Evolutionary conservation across 495 filamentous ascomycete species (phyloP), one percentile per base, ranked within the genome.

Genomic region (Podospora tetraspora): DNA sequence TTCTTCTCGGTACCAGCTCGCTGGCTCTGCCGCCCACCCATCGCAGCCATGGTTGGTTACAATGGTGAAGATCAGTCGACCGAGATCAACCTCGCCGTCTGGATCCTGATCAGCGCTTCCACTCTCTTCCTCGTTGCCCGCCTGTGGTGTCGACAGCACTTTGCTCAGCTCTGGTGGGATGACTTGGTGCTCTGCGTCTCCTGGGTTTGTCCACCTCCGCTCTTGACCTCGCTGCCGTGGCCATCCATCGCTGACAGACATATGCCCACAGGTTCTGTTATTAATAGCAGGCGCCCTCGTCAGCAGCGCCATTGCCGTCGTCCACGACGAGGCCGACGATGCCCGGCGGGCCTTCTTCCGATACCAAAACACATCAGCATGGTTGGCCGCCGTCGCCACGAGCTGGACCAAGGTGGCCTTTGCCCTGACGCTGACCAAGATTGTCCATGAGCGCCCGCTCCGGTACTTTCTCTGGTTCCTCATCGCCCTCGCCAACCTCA

Each of bases 361-460:
- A 12, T 67, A 19, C 66, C 71, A 72, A 19, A 72, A 72, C 71
- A 70, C 65, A 3, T 59, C 43, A 5, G 61, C 52, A 6, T 61
- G 62, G 56, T 22, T 72, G 62, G 69, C 71, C 4, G 67, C 71
- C n/a, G 23, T 70, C 22, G 71, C 68, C 12, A 72, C 65, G 13
- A 62, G 61, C 62, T 72, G 71, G 71, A 66, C 68, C 57, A 72
- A 72, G 37, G 66, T 72, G 59, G 68, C 68, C 59, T 72, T 72
- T 30, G 71, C 71, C 27, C 63, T 72, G 24, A 72, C 71, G 24
- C 30, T 72, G 27, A 63, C 21, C 22, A 69, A 69, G 37, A 67
- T 72, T 52, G 59, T 64, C 11, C 68, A 60, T 4, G 56, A 72
- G 34, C 57, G 29, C 11, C 1, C 19, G 59, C 62, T 70, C 6